Base-by-base conservation (phyloP, 2,329 filamentous ascomycete genomes). In the Pyrenophora tritici-repentis region DNA sequence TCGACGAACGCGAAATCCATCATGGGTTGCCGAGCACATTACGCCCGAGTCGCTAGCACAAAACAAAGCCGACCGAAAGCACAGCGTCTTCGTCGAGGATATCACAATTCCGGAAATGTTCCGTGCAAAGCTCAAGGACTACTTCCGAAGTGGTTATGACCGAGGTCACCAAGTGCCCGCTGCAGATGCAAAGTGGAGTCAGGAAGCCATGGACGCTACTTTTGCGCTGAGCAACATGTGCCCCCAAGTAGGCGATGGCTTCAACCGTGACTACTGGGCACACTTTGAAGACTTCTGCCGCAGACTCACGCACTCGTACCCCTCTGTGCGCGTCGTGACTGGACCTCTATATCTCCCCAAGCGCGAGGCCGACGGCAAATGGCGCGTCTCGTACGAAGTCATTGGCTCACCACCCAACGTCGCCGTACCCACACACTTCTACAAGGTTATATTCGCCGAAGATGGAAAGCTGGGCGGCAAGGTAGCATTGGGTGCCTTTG, bases 201-300 rank as follows among this genome's bases (percentile, higher is more conserved):
- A 99, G 76, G 75, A 83, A 31, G 92, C 94, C 58, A 96, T 99
- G 91, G 86, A 99, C 76, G 90, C 90, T 50, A 99, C 94, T 2
- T 99, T 99, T 71, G 87, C 85, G 68, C 83, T 99, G 48, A 88
- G 83, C 71, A 99, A 99, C 78, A 99, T 99, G 92, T 96, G 92
- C 71, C 94, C 94, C 26, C 94, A 99, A 78, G 94, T 99, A 24
- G 94, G 94, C 61, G 91, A 97, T 71, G 94, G 94, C 52, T 99
- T 99, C 82, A 99, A 99, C 78, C 84, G 94, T 43, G 94, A 99
- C 78, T 99, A 99, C 83, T 99, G 94, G 94, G 89, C 94, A 32
- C 94, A 99, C 74, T 92, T 99, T 62, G 94, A 99, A 78, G 93
- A 97, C 70, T 99, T 97, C 70, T 97, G 93, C 77, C 85, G 94